Evolutionary conservation across 768 basidiomycete genomes (phyloP).

Genomic region (Boletus rubroflammeus): DNA sequence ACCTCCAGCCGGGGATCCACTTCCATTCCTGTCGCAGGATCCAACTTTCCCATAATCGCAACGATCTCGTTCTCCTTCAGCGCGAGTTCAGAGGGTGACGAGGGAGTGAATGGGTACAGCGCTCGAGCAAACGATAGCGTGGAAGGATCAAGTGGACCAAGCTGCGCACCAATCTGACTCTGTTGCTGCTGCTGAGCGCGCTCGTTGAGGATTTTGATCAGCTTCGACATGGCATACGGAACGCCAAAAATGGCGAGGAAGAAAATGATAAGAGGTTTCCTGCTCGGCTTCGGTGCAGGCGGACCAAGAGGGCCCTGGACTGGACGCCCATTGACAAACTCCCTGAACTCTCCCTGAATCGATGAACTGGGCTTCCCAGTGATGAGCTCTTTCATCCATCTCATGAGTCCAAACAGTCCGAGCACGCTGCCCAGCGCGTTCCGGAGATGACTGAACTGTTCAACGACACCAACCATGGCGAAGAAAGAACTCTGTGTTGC

Average conservation of each 20-base stretch:
- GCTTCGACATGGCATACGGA: slow-evolving; percentile 89
- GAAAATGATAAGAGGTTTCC: slow-evolving; percentile 91
- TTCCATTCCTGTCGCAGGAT: slow-evolving; percentile 62
- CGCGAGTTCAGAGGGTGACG: slow-evolving; percentile 71
- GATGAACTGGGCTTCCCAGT: slow-evolving; percentile 42
- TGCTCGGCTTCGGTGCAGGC: slow-evolving; percentile 59
- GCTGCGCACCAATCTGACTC: slow-evolving; percentile 30
- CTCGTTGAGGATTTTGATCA: slow-evolving; percentile 73
- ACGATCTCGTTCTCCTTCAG: slow-evolving; percentile 91
- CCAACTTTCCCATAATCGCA: slow-evolving; percentile 80
- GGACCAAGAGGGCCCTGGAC: slow-evolving; percentile 45
- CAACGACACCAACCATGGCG: slow-evolving; percentile 94
- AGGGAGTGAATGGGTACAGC: slow-evolving; percentile 70
- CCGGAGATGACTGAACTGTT: slow-evolving; percentile 89
- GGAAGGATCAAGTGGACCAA: slow-evolving; percentile 70
- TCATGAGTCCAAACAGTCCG: slow-evolving; percentile 83
- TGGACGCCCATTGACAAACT: slow-evolving; percentile 67
- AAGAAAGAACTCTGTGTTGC: slow-evolving; percentile 95
- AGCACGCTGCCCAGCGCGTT: slow-evolving; percentile 93
- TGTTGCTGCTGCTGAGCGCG: slow-evolving; percentile 51
- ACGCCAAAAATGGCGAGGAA: slow-evolving; percentile 90
- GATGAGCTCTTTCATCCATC: slow-evolving; percentile 75
- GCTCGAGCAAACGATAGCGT: slow-evolving; percentile 82
- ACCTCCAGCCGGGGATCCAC: slow-evolving; percentile 62
- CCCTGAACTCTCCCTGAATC: slow-evolving; percentile 66